Evolutionary conservation across 164 flowering plant genomes (phyloP).

Genomic region (Akebia trifoliata): DNA sequence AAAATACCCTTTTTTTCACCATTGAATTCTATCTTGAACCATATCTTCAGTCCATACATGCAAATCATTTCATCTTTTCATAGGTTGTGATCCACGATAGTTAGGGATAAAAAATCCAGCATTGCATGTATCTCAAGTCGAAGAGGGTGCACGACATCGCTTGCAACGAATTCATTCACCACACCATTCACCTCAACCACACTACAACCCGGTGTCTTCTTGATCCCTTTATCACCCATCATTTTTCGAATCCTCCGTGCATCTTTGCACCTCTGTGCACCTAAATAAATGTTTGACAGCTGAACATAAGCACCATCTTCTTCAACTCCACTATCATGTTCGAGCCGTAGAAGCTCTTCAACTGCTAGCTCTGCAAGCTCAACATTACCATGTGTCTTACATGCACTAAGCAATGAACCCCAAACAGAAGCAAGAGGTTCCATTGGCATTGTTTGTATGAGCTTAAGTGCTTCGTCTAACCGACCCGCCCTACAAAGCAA

Average conservation of each 20-base stretch:
- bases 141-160: constrained; percentile 33
- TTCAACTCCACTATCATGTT: constrained; percentile 19
- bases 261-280: constrained; percentile 30
- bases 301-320: constrained; percentile 47
- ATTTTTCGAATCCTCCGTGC: constrained; percentile 33
- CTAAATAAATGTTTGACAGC: constrained; percentile 38
- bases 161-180: constrained; percentile 39
- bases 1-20: not conserved
- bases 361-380: constrained; percentile 42
- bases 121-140: constrained; percentile 21
- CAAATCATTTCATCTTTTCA: constrained; percentile 7
- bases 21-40: not conserved
- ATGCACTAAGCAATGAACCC: constrained; percentile 44
- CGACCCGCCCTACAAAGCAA: constrained; percentile 44
- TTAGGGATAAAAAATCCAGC: constrained; percentile 17
- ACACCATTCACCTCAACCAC: constrained; percentile 43
- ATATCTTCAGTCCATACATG: not conserved
- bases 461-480: constrained; percentile 30
- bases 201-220: constrained; percentile 47
- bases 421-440: constrained; percentile 49
- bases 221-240: constrained; percentile 39
- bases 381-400: constrained; percentile 29
- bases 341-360: constrained; percentile 26
- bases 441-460: constrained; percentile 45
- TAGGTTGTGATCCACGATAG: constrained; percentile 3